These are phyloP conservation scores for Avena eriantha DNA, from an alignment of 176 grass and related monocot genomes.

Conservation along the genomic window DNA sequence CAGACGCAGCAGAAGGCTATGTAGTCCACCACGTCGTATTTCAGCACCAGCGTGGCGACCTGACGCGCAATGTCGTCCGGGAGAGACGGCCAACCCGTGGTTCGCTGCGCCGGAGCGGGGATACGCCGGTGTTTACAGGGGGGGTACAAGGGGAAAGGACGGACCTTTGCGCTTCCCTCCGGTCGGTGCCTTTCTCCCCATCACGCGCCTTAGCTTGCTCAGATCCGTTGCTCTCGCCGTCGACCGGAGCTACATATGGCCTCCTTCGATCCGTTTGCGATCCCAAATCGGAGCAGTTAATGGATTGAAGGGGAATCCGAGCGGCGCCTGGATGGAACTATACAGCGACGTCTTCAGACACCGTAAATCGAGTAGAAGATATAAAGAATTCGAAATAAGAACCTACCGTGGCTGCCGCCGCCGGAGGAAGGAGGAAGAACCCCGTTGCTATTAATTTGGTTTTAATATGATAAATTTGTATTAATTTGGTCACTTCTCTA, in stretches of 20 bases:
- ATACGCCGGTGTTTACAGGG: background rate
- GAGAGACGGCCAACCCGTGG: background rate
- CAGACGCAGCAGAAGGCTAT: no score
- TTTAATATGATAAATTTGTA: no score
- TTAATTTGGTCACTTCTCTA: no score
- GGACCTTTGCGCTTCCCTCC: background rate
- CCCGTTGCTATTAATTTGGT: no score
- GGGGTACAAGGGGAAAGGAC: no score
- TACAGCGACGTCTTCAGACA: background rate
- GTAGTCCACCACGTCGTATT: no score
- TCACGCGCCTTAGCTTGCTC: background rate
- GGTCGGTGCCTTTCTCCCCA: background rate
- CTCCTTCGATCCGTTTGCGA: no score
- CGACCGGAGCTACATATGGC: no score
- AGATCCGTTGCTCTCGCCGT: no score
- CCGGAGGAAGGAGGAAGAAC: no score
- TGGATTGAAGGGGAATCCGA: background rate
- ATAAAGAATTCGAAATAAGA: background rate
- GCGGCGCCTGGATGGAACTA: background rate
- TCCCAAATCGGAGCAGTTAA: background rate
- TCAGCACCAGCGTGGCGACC: background rate
- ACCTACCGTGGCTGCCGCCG: background rate
- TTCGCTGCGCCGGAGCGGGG: background rate
- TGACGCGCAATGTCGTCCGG: background rate
- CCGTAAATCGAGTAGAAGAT: background rate